Evolutionary conservation across 2,329 filamentous ascomycete species (phyloP).

Genomic region (Pseudocercospora vitis): DNA sequence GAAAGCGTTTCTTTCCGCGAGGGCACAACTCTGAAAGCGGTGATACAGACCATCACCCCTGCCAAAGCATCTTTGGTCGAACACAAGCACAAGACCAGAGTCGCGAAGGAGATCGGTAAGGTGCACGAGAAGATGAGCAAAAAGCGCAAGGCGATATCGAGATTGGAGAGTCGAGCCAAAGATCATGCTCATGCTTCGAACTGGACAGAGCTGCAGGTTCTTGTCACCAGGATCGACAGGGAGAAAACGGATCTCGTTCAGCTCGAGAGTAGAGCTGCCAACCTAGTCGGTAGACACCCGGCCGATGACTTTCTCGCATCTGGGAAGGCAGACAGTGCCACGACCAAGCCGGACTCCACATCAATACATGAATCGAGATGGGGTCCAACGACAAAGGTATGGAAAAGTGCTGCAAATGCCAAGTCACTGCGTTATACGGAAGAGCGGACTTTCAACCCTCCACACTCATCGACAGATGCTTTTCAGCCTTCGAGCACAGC

Average conservation of each 20-base stretch:
- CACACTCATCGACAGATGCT: too few species aligned
- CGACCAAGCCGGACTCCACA: not conserved
- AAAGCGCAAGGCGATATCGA: not conserved
- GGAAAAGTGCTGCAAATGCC: too few species aligned
- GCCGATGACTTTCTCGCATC: not conserved
- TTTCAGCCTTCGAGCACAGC: too few species aligned
- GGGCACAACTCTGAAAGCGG: not conserved
- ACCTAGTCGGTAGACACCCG: not conserved
- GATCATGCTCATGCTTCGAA: not conserved
- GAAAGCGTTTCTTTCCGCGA: too few species aligned
- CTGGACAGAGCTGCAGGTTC: slow-evolving; percentile 1
- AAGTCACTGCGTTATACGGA: too few species aligned
- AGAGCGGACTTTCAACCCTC: too few species aligned
- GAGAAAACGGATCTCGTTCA: not conserved
- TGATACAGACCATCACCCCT: not conserved
- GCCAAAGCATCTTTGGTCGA: not conserved
- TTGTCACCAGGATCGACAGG: not conserved
- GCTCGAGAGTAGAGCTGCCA: not conserved
- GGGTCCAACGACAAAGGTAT: not conserved
- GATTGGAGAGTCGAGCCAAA: not conserved
- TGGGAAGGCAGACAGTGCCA: not conserved
- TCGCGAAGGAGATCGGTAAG: not conserved
- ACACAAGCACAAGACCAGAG: not conserved
- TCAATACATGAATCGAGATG: not conserved
- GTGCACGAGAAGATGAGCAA: not conserved